phyloP scores from a whole-genome alignment of 768 basidiomycete species.

The Xerocomellus dryophilus region DNA sequence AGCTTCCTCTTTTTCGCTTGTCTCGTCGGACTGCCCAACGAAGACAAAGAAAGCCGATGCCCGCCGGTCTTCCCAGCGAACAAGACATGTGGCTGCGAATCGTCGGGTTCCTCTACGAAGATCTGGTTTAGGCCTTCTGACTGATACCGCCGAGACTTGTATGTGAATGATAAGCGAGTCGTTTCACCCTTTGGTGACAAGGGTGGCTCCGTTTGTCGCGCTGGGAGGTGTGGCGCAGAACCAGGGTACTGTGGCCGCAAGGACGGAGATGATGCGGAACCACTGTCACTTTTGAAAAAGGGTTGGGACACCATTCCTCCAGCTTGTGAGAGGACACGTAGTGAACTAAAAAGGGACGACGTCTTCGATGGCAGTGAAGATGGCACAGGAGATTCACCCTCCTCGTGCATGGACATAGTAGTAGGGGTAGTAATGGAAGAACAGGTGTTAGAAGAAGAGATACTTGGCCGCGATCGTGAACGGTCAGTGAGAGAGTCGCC shows the following conservation, averaged over 20 bases:
- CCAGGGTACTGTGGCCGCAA: slow-evolving; percentile 38
- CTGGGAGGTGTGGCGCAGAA: slow-evolving; percentile 40
- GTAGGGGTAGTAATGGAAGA: slow-evolving; percentile 42
- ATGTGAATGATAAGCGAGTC: slow-evolving; percentile 33
- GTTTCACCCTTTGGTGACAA: slow-evolving; percentile 30
- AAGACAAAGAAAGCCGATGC: slow-evolving; percentile 32
- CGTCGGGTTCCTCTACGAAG: slow-evolving; percentile 26
- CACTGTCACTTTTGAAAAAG: slow-evolving; percentile 28
- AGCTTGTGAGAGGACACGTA: slow-evolving; percentile 30
- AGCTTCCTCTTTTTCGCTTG: slow-evolving; percentile 58
- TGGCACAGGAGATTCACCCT: slow-evolving; percentile 37
- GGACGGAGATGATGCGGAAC: slow-evolving; percentile 32
- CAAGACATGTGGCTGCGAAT: slow-evolving; percentile 31
- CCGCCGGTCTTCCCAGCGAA: slow-evolving; percentile 23
- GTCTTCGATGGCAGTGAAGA: slow-evolving; percentile 37
- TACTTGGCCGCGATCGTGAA: slow-evolving; percentile 56
- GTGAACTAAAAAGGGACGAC: slow-evolving; percentile 32
- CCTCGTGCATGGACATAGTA: slow-evolving; percentile 38
- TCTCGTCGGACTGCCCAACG: slow-evolving; percentile 37
- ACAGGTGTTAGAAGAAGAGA: slow-evolving; percentile 59
- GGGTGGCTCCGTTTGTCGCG: slow-evolving; percentile 32
- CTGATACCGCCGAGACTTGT: slow-evolving; percentile 19
- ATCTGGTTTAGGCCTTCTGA: slow-evolving; percentile 18
- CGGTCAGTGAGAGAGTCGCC: slow-evolving; percentile 41
- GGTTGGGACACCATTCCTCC: slow-evolving; percentile 32